A percentile compares a stretch with the other conserved stretches of the same genome.
Conservation (phyloP, 2,329 filamentous ascomycete species). For the Ambrosiella cleistominuta region DNA sequence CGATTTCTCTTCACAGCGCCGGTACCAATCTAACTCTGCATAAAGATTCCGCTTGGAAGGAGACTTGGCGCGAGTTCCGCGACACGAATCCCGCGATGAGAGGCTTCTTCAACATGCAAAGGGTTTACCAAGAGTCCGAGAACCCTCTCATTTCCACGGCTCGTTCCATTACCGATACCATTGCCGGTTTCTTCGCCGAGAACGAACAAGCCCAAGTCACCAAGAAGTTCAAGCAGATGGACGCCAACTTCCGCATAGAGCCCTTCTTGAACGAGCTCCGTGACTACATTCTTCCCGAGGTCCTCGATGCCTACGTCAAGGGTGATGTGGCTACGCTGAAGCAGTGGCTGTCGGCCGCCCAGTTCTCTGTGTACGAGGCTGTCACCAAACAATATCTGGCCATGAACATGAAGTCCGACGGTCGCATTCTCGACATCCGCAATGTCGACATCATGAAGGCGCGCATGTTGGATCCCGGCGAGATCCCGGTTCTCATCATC, state of each 20-base stretch:
- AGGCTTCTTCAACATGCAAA: constrained; percentile 69
- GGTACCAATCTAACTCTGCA: constrained; percentile 89
- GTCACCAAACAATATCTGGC: constrained; percentile 90
- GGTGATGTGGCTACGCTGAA: constrained; percentile 81
- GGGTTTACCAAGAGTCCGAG: constrained; percentile 86
- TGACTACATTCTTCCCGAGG: constrained; percentile 94
- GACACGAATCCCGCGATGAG: constrained; percentile 81
- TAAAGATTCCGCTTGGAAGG: constrained; percentile 95
- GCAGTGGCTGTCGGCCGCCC: constrained; percentile 87
- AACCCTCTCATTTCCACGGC: constrained; percentile 89
- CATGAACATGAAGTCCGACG: constrained; percentile 83
- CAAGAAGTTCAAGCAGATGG: constrained; percentile 94
- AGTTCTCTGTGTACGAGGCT: constrained; percentile 94
- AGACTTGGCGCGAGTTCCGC: constrained; percentile 92
- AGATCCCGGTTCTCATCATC: constrained; percentile 90
- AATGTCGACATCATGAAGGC: constrained; percentile 78
- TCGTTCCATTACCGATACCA: constrained; percentile 78
- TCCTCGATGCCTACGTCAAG: constrained; percentile 95
- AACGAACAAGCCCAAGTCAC: constrained; percentile 96
- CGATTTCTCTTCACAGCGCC: constrained; percentile 39
- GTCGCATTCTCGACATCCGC: constrained; percentile 85
- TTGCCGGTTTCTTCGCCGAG: constrained; percentile 93
- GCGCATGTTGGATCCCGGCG: constrained; percentile 65
- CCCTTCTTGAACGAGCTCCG: constrained; percentile 88
- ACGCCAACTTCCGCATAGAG: constrained; percentile 86